These are phyloP conservation scores for Phytophthora tentaculata DNA, from an alignment of 352 stramenopile genomes.

Conservation along the genomic window DNA sequence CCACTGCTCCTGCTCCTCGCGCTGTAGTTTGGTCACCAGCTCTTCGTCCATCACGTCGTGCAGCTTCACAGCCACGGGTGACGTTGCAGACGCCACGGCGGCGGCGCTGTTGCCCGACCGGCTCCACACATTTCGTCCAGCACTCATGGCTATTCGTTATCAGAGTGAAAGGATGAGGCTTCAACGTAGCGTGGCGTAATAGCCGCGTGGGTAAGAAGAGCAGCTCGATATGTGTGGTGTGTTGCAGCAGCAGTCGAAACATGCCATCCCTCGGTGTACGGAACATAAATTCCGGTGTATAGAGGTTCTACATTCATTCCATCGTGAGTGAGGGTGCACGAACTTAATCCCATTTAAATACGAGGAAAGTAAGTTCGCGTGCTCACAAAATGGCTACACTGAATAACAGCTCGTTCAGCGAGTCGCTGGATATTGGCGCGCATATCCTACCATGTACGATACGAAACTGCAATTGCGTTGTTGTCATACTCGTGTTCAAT, in stretches of 20 bases:
- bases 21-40: slow-evolving; percentile 70
- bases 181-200: slow-evolving; percentile 18
- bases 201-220: slow-evolving; percentile 18
- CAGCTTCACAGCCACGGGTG: slow-evolving; percentile 51
- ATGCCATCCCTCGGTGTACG: slow-evolving; percentile 10
- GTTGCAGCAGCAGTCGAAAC: slow-evolving; percentile 3
- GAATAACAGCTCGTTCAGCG: too few relatives aligned
- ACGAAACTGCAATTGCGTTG: neutral
- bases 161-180: slow-evolving; percentile 8
- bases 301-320: slow-evolving; percentile 9
- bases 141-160: slow-evolving; percentile 22
- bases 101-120: neutral
- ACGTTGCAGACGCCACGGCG: slow-evolving; percentile 23
- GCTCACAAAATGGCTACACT: slow-evolving; percentile 17
- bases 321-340: slow-evolving; percentile 12
- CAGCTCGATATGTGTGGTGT: slow-evolving; percentile 21
- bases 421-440: slow-evolving; percentile 17
- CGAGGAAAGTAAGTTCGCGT: too few relatives aligned
- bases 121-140: slow-evolving; percentile 18
- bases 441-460: too few relatives aligned
- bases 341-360: neutral
- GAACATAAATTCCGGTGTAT: neutral
- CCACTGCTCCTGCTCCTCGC: slow-evolving; percentile 73
- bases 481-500: neutral
- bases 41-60: slow-evolving; percentile 78